Conservation (phyloP, 148 eudicot species). For the Linanthus parryae region DNA sequence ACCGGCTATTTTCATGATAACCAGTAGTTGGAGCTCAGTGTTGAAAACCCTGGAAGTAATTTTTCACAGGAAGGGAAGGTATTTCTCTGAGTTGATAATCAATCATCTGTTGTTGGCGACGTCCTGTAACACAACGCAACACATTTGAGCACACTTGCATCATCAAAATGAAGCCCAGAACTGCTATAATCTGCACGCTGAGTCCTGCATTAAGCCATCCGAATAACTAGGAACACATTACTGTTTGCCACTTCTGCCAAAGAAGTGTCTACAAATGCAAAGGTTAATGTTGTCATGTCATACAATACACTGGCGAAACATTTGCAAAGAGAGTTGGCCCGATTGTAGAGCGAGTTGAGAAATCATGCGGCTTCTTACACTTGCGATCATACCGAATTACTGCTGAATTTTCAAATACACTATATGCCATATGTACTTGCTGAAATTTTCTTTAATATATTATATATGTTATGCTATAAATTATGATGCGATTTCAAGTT, state of each 20-base stretch:
- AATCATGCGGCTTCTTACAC: slow-evolving; percentile 58
- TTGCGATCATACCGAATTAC: slow-evolving; percentile 49
- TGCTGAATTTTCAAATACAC: no score
- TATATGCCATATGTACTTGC: no score
- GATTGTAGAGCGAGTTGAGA: slow-evolving; percentile 70
- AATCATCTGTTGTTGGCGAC: no score
- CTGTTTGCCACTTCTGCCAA: slow-evolving; percentile 87
- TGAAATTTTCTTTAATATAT: no score
- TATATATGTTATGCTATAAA: no score
- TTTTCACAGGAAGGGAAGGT: slow-evolving; percentile 92
- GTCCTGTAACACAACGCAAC: no score
- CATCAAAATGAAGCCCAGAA: no score
- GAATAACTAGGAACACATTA: slow-evolving; percentile 82
- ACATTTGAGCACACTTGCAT: no score
- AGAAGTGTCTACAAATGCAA: slow-evolving; percentile 83
- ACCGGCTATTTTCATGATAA: background rate
- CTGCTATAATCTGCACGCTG: slow-evolving; percentile 82
- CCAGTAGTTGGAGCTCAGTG: slow-evolving; percentile 62
- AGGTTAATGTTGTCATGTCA: slow-evolving; percentile 92
- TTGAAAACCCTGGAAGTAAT: slow-evolving; percentile 91
- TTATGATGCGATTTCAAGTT: no score
- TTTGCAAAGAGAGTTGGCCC: slow-evolving; percentile 76
- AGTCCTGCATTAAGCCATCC: slow-evolving; percentile 85
- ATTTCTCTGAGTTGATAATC: background rate
- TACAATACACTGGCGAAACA: slow-evolving; percentile 92